phyloP scores from a whole-genome alignment of 73 alveolate genomes.

The Stentor roeselii region DNA sequence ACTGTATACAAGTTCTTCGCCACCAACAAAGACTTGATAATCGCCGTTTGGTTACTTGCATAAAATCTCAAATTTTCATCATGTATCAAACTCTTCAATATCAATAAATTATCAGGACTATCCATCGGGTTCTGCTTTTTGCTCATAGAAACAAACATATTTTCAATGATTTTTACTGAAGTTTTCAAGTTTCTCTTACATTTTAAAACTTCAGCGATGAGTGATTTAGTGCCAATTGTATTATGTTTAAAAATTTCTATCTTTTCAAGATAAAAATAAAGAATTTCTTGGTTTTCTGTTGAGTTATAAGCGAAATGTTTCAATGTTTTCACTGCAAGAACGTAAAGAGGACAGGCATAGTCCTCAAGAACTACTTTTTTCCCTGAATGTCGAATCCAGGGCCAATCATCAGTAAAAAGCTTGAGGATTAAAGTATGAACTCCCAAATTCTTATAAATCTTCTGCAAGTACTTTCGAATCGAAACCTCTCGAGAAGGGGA shows the following conservation, averaged over 20 bases:
- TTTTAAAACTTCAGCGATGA: background rate
- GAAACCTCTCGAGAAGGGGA: background rate
- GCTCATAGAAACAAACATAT: background rate
- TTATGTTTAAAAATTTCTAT: background rate
- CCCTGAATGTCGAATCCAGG: background rate
- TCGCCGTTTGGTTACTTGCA: background rate
- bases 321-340: background rate
- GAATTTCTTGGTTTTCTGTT: background rate
- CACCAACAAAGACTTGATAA: background rate
- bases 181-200: background rate
- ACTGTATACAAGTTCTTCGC: background rate
- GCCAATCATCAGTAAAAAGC: constrained; percentile 16
- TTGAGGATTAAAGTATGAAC: background rate
- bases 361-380: background rate
- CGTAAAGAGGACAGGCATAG: background rate
- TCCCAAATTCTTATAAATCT: background rate
- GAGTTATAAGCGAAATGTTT: background rate
- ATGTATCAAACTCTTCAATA: background rate
- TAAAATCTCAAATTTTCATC: constrained; percentile 11
- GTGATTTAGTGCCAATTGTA: background rate
- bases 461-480: background rate
- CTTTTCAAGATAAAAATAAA: background rate
- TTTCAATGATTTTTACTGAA: background rate
- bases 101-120: background rate
- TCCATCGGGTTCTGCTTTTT: background rate